Base-by-base conservation (phyloP, 2,329 filamentous ascomycete genomes). In the Fusarium sp. region DNA sequence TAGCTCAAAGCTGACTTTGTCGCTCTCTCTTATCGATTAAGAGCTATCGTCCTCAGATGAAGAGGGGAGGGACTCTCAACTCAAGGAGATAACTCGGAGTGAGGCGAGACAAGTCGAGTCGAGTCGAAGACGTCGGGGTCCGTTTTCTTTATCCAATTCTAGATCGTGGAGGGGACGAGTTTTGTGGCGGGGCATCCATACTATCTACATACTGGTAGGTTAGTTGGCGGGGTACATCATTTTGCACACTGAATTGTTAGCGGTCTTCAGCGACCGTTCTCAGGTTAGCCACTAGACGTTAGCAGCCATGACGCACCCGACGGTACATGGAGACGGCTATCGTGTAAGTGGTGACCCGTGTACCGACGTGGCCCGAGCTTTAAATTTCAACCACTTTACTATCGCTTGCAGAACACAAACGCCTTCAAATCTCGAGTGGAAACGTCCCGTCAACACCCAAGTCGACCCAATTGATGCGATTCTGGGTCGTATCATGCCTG, bases 401-500 rank as follows among this genome's bases (percentile, higher is more conserved):
- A 55, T 47, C 56, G 52, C 45, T 41, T 48, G 52, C 38, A 26
- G 28, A n/a, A 12, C 15, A 51, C 31, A 45, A 49, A 51, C 31
- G 20, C 35, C 45, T 35, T 48, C 41, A 22, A 48, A 59, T 52
- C 44, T 60, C 31, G 22, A 35, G 56, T 62, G 47, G 57, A 58
- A 48, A 38, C 42, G 26, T 33, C n/a, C 62, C 39, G 31, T 38
- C 22, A 63, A 35, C 47, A 51, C 42, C 26, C 18, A 58, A 49
- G 22, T 31, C 36, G 24, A 18, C 20, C 26, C 66, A 51, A 56
- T 72, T 62, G 70, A 69, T 74, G 57, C 70, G 52, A 45, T 56
- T 38, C 36, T 58, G 69, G 70, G 76, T 71, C 69, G 80, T 81
- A 77, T 60, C 63, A 81, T 81, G 80, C 75, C 57, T 64, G 45